Conservation (phyloP, 345 rosid species). For the Clausena lansium region DNA sequence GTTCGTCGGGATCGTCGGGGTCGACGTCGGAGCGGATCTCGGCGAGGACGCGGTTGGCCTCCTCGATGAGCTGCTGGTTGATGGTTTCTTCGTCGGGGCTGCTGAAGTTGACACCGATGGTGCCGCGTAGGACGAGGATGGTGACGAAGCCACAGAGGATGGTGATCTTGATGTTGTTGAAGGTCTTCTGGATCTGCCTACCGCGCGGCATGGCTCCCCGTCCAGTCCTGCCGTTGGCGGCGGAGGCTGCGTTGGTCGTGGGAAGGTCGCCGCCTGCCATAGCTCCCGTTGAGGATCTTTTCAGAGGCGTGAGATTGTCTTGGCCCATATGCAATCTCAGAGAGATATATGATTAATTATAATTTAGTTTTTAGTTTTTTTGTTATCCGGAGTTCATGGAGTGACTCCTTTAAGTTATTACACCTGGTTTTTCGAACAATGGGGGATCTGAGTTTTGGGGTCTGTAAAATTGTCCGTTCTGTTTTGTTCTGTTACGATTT, state of each 20-base stretch:
- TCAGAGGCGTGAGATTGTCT: slow-evolving; percentile 59
- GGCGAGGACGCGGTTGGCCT: slow-evolving; percentile 75
- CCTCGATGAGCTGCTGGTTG: slow-evolving; percentile 72
- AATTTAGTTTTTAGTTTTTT: neutral
- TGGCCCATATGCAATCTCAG: slow-evolving; percentile 45
- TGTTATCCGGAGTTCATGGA: neutral
- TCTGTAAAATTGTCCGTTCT: neutral
- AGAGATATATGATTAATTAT: neutral
- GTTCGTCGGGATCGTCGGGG: slow-evolving; percentile 56
- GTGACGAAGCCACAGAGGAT: slow-evolving; percentile 93
- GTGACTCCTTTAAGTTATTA: neutral
- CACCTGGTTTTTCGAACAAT: neutral
- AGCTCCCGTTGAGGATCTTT: slow-evolving; percentile 46
- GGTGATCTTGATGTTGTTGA: slow-evolving; percentile 88
- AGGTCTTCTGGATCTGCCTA: slow-evolving; percentile 83
- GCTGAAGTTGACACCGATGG: slow-evolving; percentile 76
- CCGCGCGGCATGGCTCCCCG: slow-evolving; percentile 52
- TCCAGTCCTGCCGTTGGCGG: slow-evolving; percentile 42
- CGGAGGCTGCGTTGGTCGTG: slow-evolving; percentile 28
- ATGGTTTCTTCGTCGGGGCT: slow-evolving; percentile 76
- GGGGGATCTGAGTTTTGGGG: neutral
- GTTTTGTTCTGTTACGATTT: neutral
- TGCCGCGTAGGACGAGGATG: slow-evolving; percentile 90
- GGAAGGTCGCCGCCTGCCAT: slow-evolving; percentile 37
- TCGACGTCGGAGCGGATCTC: slow-evolving; percentile 93